Conservation (phyloP, 176 grass and related monocot species). For the Oryza coarctata region DNA sequence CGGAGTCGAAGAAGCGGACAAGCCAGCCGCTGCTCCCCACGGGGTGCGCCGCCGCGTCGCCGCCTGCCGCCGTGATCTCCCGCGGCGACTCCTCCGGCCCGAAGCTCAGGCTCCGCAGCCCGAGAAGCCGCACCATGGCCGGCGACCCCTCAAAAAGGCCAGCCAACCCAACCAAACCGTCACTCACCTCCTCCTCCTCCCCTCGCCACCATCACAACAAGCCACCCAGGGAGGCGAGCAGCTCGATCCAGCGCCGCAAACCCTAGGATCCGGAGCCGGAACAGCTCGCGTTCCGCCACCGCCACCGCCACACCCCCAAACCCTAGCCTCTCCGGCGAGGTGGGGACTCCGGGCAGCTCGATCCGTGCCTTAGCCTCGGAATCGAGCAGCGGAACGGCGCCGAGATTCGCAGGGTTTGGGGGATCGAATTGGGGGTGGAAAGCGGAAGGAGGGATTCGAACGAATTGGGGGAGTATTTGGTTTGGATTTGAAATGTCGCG, state of each 20-base stretch:
- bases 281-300: not conserved
- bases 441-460: conserved; percentile 17
- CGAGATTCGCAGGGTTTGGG: conserved; percentile 12
- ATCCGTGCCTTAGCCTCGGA: conserved; percentile 43
- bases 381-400: not conserved
- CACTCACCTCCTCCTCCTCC: conserved; percentile 11
- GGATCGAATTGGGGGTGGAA: not conserved
- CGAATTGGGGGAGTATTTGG: conserved; percentile 33
- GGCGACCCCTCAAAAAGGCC: not conserved
- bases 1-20: conserved; percentile 95
- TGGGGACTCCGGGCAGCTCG: not conserved
- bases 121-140: conserved; percentile 91
- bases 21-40: conserved; percentile 91
- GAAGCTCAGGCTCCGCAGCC: conserved; percentile 70
- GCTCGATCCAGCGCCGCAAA: conserved; percentile 35
- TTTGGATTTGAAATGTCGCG: conserved; percentile 36
- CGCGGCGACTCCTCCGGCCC: conserved; percentile 84
- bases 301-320: conserved; percentile 36
- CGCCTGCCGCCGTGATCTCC: conserved; percentile 62
- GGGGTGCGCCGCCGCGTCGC: conserved; percentile 42
- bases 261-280: not conserved
- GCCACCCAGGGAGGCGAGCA: not conserved
- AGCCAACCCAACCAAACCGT: no score
- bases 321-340: conserved; percentile 9
- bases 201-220: conserved; percentile 25